A percentile compares a stretch with the other conserved stretches of the same genome.
These are phyloP conservation scores for Camellia granthamiana DNA, from an alignment of 148 eudicot species.

Conservation along the genomic window DNA sequence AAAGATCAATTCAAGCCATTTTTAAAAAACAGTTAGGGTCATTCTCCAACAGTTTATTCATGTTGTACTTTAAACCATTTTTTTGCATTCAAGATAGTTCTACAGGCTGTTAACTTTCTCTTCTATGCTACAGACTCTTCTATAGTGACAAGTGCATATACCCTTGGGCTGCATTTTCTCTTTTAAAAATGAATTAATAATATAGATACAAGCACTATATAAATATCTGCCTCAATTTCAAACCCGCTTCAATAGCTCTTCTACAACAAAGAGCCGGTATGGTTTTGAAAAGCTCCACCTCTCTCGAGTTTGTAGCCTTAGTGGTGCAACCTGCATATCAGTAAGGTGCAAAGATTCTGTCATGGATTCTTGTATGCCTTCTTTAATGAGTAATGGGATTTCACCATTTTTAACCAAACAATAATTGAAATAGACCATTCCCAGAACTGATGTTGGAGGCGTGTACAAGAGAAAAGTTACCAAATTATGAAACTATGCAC, in stretches of 20 bases:
- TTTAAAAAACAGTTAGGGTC: too few species aligned
- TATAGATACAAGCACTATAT: neutral
- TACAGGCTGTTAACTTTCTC: neutral
- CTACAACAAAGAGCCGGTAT: neutral
- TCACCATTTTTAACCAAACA: neutral
- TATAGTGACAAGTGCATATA: neutral
- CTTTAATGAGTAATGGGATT: neutral
- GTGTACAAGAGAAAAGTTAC: slow-evolving; percentile 12
- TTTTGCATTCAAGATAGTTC: neutral
- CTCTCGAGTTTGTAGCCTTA: neutral
- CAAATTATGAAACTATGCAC: slow-evolving; percentile 50
- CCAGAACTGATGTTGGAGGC: neutral
- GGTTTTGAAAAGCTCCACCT: neutral
- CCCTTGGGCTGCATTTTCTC: neutral
- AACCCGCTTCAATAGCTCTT: neutral
- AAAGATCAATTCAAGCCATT: too few species aligned
- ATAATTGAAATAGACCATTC: too few species aligned
- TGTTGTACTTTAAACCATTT: too few species aligned
- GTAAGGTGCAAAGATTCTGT: neutral
- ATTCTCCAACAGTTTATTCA: too few species aligned
- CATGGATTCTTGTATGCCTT: neutral
- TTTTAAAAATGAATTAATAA: neutral
- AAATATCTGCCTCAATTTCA: neutral
- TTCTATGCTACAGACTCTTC: neutral
- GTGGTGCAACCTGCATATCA: slow-evolving; percentile 7